Percentiles rank a stretch among this genome's conserved stretches.
Conservation (phyloP, 805 yeast species). For the Wickerhamiella lipophila region DNA sequence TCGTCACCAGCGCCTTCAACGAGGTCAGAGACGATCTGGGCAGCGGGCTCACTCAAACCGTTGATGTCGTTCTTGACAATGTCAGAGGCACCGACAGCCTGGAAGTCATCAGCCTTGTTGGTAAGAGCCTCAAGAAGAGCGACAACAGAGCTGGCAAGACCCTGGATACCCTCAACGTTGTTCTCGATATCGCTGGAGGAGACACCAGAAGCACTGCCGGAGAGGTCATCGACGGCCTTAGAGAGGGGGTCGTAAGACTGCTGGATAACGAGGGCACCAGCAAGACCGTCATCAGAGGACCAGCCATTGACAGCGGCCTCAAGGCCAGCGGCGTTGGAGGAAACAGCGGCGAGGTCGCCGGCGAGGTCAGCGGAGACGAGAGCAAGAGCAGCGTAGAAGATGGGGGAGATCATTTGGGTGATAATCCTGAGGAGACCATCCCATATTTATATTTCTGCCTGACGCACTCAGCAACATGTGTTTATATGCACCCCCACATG, state of each 20-base stretch:
- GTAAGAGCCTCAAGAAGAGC: constrained; percentile 15
- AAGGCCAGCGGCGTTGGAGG: constrained; percentile 9
- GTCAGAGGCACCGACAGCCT: constrained; percentile 16
- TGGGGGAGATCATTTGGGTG: constrained; percentile 9
- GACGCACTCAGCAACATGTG: neutral
- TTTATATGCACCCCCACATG: neutral
- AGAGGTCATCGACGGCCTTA: constrained; percentile 10
- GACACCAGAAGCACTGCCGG: constrained; percentile 1
- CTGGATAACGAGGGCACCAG: constrained; percentile 17
- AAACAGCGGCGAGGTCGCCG: constrained; percentile 11
- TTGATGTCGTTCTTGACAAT: constrained; percentile 19
- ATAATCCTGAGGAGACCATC: neutral
- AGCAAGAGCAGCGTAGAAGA: constrained; percentile 9
- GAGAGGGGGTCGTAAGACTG: constrained; percentile 11
- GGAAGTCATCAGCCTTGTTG: constrained; percentile 19
- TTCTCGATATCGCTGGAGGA: neutral
- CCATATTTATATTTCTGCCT: neutral
- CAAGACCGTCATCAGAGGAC: constrained; percentile 13
- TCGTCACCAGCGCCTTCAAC: constrained; percentile 12
- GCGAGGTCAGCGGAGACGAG: constrained; percentile 12
- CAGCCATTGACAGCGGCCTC: constrained; percentile 12
- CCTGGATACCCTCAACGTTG: constrained; percentile 7
- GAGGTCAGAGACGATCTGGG: constrained; percentile 12
- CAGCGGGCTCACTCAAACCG: constrained; percentile 15
- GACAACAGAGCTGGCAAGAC: constrained; percentile 13